phyloP scores from a whole-genome alignment of 2,329 filamentous ascomycete genomes.

The Microsporum audouinii region DNA sequence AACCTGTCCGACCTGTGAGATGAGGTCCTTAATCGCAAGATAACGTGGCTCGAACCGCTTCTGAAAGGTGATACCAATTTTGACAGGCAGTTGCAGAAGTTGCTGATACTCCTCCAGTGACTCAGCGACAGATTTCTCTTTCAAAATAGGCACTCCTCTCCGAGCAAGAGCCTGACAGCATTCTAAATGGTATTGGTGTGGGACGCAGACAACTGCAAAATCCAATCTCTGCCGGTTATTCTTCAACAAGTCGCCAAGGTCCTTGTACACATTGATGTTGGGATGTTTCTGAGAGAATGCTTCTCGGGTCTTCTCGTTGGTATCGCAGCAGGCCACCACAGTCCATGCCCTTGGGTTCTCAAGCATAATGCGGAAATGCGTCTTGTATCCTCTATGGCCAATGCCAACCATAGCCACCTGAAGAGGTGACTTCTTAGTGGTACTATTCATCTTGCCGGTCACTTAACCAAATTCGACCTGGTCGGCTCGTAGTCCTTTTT shows the following conservation, averaged over 20 bases:
- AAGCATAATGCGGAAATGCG: not conserved
- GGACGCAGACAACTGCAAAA: not conserved
- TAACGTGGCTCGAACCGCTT: not conserved
- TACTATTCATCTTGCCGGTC: not conserved
- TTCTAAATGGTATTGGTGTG: not conserved
- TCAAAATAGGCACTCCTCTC: not conserved
- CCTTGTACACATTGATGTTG: not conserved
- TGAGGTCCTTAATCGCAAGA: not conserved
- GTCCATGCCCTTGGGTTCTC: not conserved
- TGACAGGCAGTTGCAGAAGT: not conserved
- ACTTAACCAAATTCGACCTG: not conserved
- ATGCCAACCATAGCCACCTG: not conserved
- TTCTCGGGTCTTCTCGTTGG: not conserved
- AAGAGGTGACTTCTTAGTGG: not conserved
- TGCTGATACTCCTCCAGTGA: not conserved
- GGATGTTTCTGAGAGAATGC: not conserved
- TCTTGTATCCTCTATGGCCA: not conserved
- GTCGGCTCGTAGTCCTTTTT: not conserved
- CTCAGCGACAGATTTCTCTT: not conserved
- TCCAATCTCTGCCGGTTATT: not conserved
- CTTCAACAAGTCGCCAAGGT: not conserved
- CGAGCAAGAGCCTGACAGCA: not conserved
- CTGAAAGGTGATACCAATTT: not conserved
- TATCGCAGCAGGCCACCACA: not conserved
- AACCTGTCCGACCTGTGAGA: not conserved